These are phyloP conservation scores for Aspergillus chevalieri DNA, from an alignment of 2,329 filamentous ascomycete genomes.

Conservation along the genomic window DNA sequence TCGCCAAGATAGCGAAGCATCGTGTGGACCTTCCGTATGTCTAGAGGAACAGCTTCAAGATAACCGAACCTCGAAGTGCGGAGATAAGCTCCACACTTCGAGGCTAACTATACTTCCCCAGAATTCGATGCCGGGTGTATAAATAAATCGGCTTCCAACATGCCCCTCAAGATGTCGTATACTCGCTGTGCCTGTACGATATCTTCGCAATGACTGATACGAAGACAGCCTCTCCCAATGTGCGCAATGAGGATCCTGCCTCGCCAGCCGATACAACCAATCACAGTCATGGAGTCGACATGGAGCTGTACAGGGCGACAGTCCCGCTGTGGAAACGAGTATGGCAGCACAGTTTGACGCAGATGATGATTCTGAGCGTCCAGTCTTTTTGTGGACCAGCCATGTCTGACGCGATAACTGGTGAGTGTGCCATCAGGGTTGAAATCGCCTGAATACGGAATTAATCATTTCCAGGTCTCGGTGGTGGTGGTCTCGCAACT, in stretches of 20 bases:
- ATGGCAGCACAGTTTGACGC: conserved; percentile 44
- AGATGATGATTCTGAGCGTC: conserved; percentile 45
- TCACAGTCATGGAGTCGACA: conserved; percentile 28
- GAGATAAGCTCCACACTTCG: neutral
- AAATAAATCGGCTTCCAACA: neutral
- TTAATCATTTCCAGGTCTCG: conserved; percentile 23
- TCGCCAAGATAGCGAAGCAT: no score
- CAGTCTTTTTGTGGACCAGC: conserved; percentile 42
- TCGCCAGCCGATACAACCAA: conserved; percentile 11
- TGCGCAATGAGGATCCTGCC: neutral
- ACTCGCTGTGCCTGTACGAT: neutral
- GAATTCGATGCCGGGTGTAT: conserved; percentile 1
- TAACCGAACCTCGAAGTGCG: neutral
- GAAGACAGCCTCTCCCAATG: conserved; percentile 1
- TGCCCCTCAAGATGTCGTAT: neutral
- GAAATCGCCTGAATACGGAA: neutral
- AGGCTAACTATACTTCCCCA: neutral
- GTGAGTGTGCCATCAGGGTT: conserved; percentile 12
- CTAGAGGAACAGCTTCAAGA: no score
- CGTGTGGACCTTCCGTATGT: no score
- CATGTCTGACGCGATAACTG: conserved; percentile 37
- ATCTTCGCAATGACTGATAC: conserved; percentile 2
- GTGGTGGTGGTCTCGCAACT: conserved; percentile 42
- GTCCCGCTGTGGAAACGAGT: conserved; percentile 42
- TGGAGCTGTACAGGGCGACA: neutral